Evolutionary conservation across 2,329 filamentous ascomycete species (phyloP).

Genomic region (Aspergillus brasiliensis): DNA sequence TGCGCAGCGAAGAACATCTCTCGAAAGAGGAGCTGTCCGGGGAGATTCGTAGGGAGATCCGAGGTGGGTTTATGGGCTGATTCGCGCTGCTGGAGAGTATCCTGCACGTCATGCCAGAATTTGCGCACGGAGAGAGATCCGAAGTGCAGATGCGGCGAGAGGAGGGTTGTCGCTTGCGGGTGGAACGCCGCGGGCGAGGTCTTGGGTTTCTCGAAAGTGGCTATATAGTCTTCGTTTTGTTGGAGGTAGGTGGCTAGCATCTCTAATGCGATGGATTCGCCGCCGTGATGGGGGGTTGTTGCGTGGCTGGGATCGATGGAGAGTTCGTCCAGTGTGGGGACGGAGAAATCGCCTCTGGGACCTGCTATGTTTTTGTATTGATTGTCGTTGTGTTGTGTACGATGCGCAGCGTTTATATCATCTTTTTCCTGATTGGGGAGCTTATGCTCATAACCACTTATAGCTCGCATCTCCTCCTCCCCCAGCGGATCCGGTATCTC

Average conservation of each 20-base stretch:
- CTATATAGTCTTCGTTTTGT: conserved; percentile 65
- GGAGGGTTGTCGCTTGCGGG: conserved; percentile 71
- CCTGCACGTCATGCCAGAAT: conserved; percentile 72
- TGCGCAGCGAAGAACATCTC: conserved; percentile 85
- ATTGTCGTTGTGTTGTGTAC: conserved; percentile 54
- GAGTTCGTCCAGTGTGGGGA: conserved; percentile 72
- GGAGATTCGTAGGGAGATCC: conserved; percentile 66
- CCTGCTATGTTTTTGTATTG: conserved; percentile 66
- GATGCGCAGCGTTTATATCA: conserved; percentile 63
- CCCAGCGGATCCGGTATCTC: conserved; percentile 60
- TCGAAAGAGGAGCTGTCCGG: conserved; percentile 73
- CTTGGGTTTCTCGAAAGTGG: conserved; percentile 74
- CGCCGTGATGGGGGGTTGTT: conserved; percentile 68
- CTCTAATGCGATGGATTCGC: conserved; percentile 66
- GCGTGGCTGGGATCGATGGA: conserved; percentile 60
- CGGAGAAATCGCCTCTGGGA: conserved; percentile 67
- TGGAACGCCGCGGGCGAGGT: conserved; percentile 74
- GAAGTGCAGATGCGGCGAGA: conserved; percentile 75
- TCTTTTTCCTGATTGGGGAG: conserved; percentile 52
- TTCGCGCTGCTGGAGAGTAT: conserved; percentile 61
- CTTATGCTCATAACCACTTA: conserved; percentile 46
- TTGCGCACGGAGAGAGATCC: conserved; percentile 69
- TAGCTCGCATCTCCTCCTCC: conserved; percentile 51
- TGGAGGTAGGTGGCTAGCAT: conserved; percentile 61
- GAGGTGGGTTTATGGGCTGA: conserved; percentile 57